Evolutionary conservation across 805 yeast species (phyloP).

Genomic region (Scheffersomyces amazonensis): DNA sequence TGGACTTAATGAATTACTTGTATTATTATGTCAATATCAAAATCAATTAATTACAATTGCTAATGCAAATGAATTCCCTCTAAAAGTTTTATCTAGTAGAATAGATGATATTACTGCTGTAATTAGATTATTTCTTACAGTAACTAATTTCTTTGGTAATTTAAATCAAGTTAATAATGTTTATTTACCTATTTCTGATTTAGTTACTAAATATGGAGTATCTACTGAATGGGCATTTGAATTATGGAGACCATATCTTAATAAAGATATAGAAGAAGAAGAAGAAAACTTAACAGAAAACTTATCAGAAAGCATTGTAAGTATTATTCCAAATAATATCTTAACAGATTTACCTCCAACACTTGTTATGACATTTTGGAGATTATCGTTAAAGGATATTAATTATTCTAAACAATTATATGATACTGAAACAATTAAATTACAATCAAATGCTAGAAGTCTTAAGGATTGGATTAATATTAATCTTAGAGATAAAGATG

Average conservation of each 20-base stretch:
- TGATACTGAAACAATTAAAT: constrained; percentile 39
- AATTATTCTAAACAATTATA: constrained; percentile 52
- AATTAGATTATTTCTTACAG: constrained; percentile 61
- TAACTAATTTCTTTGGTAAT: constrained; percentile 51
- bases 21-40: constrained; percentile 54
- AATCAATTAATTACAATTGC: constrained; percentile 30
- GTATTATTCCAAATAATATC: constrained; percentile 11
- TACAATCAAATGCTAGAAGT: constrained; percentile 32
- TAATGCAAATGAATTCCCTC: constrained; percentile 39
- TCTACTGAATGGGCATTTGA: constrained; percentile 69
- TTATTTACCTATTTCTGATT: constrained; percentile 39
- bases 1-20: constrained; percentile 59
- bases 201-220: constrained; percentile 43
- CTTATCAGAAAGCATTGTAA: constrained; percentile 10
- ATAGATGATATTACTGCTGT: constrained; percentile 70
- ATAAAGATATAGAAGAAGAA: constrained; percentile 14
- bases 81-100: constrained; percentile 68
- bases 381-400: constrained; percentile 66
- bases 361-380: constrained; percentile 70
- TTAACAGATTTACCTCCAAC: constrained; percentile 29
- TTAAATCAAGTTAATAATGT: constrained; percentile 25
- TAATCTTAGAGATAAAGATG: constrained; percentile 23
- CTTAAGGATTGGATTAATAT: constrained; percentile 31
- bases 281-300: constrained; percentile 6
- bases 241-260: constrained; percentile 61